These are phyloP conservation scores for Tetrahymena borealis DNA, from an alignment of 73 alveolate genomes.

Conservation along the genomic window DNA sequence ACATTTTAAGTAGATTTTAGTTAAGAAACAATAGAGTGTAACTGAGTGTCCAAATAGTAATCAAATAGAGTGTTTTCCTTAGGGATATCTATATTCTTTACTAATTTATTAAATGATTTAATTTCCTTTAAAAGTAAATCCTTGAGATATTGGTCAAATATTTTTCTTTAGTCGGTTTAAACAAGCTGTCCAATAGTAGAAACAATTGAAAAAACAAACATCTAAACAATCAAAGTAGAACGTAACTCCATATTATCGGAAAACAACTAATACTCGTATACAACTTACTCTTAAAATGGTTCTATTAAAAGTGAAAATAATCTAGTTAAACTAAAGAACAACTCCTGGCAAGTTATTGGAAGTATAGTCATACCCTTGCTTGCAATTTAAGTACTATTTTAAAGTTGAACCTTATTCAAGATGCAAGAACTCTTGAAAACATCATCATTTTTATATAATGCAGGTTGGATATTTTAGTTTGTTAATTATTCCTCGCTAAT, in stretches of 20 bases:
- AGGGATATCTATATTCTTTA: neutral
- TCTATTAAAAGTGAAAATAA: neutral
- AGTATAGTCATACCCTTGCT: neutral
- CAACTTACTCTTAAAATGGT: neutral
- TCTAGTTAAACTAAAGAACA: neutral
- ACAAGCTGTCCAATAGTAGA: neutral
- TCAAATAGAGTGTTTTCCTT: neutral
- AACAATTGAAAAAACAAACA: neutral
- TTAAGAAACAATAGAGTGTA: neutral
- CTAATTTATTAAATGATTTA: neutral
- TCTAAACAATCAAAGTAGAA: neutral
- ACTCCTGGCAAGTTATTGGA: neutral
- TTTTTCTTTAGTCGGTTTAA: neutral
- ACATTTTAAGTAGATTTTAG: neutral
- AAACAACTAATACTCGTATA: neutral
- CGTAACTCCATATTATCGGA: neutral
- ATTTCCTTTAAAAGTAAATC: neutral
- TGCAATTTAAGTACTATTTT: neutral
- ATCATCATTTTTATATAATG: too few species aligned
- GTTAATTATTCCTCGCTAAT: too few species aligned
- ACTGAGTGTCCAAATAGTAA: neutral
- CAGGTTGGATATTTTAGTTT: too few species aligned
- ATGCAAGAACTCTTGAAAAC: too few species aligned
- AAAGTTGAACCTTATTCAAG: too few species aligned
- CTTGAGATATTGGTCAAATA: neutral